Conservation (phyloP, 208 protist genomes). For the Leishmania aethiopica region DNA sequence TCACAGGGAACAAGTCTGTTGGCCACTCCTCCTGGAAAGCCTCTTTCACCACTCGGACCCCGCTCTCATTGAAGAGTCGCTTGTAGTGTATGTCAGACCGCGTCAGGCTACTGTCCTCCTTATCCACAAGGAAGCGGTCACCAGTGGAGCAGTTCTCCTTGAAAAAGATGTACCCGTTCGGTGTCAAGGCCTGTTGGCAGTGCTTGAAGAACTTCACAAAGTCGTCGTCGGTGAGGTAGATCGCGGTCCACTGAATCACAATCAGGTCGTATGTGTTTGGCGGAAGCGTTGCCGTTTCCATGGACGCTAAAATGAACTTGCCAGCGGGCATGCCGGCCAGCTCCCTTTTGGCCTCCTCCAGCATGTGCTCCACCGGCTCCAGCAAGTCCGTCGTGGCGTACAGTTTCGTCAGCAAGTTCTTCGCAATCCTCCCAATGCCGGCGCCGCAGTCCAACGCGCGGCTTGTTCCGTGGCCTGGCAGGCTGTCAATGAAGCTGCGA, state of each 20-base stretch:
- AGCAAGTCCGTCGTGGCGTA: slow-evolving; percentile 83
- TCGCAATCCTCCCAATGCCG: slow-evolving; percentile 91
- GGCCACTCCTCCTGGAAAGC: slow-evolving; percentile 81
- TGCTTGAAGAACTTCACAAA: slow-evolving; percentile 86
- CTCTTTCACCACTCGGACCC: slow-evolving; percentile 67
- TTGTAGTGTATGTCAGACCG: slow-evolving; percentile 90
- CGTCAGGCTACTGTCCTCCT: slow-evolving; percentile 89
- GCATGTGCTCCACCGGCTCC: slow-evolving; percentile 87
- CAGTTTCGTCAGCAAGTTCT: slow-evolving; percentile 65
- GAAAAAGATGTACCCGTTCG: slow-evolving; percentile 90
- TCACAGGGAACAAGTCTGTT: slow-evolving; percentile 74
- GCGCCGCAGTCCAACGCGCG: slow-evolving; percentile 91
- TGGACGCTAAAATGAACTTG: slow-evolving; percentile 79
- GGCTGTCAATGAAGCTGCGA: slow-evolving; percentile 57
- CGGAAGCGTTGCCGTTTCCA: slow-evolving; percentile 71
- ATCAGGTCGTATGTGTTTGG: slow-evolving; percentile 87
- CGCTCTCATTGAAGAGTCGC: slow-evolving; percentile 69
- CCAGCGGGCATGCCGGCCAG: slow-evolving; percentile 72
- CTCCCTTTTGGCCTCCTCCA: slow-evolving; percentile 84
- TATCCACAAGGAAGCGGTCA: slow-evolving; percentile 83
- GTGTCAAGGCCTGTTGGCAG: slow-evolving; percentile 74
- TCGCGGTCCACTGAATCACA: slow-evolving; percentile 93
- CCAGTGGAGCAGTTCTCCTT: slow-evolving; percentile 87
- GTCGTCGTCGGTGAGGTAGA: slow-evolving; percentile 93
- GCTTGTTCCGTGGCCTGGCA: slow-evolving; percentile 56